A percentile compares a stretch with the other conserved stretches of the same genome.
These are phyloP conservation scores for Sclerotinia nivalis DNA, from an alignment of 2,329 filamentous ascomycete species.

Conservation along the genomic window DNA sequence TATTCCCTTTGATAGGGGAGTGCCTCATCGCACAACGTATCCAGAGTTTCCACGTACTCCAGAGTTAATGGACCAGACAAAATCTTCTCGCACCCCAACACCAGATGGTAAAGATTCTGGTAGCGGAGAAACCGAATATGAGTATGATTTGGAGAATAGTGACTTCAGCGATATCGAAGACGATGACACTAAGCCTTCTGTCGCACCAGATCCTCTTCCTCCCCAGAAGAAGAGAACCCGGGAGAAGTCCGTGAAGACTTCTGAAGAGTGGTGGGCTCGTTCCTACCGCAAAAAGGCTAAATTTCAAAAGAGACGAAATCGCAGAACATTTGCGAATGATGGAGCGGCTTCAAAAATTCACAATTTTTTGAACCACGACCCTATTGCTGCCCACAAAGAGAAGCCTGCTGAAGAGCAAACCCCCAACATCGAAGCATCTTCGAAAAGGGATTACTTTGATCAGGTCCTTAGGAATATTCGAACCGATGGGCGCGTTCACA, in stretches of 20 bases:
- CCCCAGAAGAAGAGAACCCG: neutral
- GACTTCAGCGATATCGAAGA: neutral
- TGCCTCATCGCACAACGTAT: neutral
- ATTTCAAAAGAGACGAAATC: neutral
- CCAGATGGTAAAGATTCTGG: neutral
- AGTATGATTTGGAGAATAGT: neutral
- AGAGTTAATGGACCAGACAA: neutral
- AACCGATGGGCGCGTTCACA: constrained; percentile 8
- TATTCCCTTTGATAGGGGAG: neutral
- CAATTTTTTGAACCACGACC: constrained; percentile 7
- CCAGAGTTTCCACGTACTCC: neutral
- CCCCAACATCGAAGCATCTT: neutral
- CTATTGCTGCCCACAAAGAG: neutral
- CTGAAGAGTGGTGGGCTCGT: constrained; percentile 13
- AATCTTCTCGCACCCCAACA: neutral
- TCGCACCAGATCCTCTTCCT: no score
- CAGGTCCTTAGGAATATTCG: neutral
- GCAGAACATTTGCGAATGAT: constrained; percentile 7
- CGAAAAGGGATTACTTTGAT: neutral
- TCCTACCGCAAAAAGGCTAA: neutral
- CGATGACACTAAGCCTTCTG: neutral
- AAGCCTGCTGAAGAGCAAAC: neutral
- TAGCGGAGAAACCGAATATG: neutral
- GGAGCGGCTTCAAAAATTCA: constrained; percentile 6
- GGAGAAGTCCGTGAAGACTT: neutral